Conservation (phyloP, 1,139 yeast genomes). For the Yamadazyma diddensiae region DNA sequence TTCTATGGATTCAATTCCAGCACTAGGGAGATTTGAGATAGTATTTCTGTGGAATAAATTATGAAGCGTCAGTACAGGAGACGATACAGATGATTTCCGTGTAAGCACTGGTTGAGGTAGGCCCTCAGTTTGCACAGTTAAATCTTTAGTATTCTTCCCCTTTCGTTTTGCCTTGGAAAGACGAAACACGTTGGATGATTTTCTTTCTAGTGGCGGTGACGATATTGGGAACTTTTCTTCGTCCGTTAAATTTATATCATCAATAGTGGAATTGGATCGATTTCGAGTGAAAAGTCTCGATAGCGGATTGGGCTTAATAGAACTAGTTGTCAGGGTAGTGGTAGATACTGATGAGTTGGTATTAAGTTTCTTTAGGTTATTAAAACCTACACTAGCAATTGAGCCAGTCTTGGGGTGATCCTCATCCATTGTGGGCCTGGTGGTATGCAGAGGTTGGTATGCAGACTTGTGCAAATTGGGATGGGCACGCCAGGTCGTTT, state of each 20-base stretch:
- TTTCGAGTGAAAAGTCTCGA: slow-evolving; percentile 35
- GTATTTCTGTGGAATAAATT: slow-evolving; percentile 32
- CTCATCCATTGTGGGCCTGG: no score
- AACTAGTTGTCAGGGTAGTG: slow-evolving; percentile 12
- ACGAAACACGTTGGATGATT: slow-evolving; percentile 13
- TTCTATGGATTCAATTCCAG: slow-evolving; percentile 15
- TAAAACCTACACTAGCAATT: slow-evolving; percentile 43
- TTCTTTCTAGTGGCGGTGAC: slow-evolving; percentile 6
- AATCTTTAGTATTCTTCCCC: slow-evolving; percentile 14
- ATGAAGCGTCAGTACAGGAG: slow-evolving; percentile 38
- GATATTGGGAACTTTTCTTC: slow-evolving; percentile 6
- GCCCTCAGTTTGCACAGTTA: slow-evolving; percentile 17
- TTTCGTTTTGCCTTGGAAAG: slow-evolving; percentile 14
- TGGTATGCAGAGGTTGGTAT: no score
- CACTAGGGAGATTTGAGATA: slow-evolving; percentile 7
- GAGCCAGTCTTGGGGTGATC: no score
- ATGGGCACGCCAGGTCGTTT: no score
- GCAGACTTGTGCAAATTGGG: no score
- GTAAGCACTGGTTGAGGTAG: slow-evolving; percentile 19
- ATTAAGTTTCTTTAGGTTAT: slow-evolving; percentile 31
- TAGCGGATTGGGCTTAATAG: slow-evolving; percentile 21
- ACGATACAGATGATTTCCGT: slow-evolving; percentile 26
- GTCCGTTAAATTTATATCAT: slow-evolving; percentile 8
- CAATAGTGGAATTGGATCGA: slow-evolving; percentile 22
- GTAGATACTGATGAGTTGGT: slow-evolving; percentile 32